Evolutionary conservation across 2,329 filamentous ascomycete species (phyloP).

Genomic region (Talaromyces atroroseus): DNA sequence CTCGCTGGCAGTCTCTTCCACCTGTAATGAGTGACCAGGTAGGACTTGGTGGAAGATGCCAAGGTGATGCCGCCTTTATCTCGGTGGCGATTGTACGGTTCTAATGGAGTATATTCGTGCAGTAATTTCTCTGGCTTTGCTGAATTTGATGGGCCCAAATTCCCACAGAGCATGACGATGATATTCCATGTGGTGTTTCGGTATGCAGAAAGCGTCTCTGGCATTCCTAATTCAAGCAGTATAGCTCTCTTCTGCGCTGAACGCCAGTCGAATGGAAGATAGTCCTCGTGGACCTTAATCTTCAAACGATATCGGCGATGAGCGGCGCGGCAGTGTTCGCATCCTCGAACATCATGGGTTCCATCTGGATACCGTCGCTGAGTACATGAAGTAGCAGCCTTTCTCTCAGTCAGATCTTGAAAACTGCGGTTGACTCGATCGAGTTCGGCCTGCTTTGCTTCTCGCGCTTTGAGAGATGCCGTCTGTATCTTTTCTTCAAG

Average conservation of each 20-base stretch:
- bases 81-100: background rate
- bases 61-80: constrained; percentile 33
- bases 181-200: constrained; percentile 51
- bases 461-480: background rate
- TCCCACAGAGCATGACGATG: constrained; percentile 29
- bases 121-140: background rate
- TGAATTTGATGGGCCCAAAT: constrained; percentile 21
- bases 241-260: background rate
- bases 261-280: too few relatives aligned
- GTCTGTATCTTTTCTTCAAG: background rate
- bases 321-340: constrained; percentile 44
- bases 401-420: too few relatives aligned
- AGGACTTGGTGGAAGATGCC: constrained; percentile 45
- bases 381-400: constrained; percentile 32
- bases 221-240: constrained; percentile 50
- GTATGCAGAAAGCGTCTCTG: constrained; percentile 44
- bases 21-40: constrained; percentile 46
- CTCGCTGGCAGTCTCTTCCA: constrained; percentile 36
- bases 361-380: constrained; percentile 20
- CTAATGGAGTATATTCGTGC: background rate
- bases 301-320: constrained; percentile 34
- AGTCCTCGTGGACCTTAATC: constrained; percentile 48
- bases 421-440: too few relatives aligned
- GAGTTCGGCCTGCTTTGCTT: constrained; percentile 19
- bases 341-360: constrained; percentile 31